These are phyloP conservation scores for Apiotrichum domesticum DNA, from an alignment of 1,284 basidiomycete genomes.

Conservation along the genomic window DNA sequence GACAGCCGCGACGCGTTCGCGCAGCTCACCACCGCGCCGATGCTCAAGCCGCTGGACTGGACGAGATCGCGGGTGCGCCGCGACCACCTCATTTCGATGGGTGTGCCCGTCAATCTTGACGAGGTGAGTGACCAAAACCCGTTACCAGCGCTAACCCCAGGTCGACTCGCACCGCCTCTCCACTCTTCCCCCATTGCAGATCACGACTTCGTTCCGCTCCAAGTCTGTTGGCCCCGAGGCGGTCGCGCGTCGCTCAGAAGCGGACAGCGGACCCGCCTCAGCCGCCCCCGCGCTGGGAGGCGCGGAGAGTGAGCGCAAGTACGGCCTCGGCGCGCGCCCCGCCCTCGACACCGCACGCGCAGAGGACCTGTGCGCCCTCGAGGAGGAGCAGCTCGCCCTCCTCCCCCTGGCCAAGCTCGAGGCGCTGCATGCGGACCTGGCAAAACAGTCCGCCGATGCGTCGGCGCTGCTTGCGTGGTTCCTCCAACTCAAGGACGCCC, in stretches of 20 bases:
- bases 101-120: constrained; percentile 87
- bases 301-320: constrained; percentile 43
- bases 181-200: constrained; percentile 68
- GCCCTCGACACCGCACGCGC: constrained; percentile 62
- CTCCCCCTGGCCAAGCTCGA: constrained; percentile 63
- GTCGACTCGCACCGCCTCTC: constrained; percentile 65
- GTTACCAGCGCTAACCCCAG: constrained; percentile 6
- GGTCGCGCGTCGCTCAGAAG: constrained; percentile 7
- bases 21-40: constrained; percentile 49
- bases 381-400: constrained; percentile 60
- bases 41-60: constrained; percentile 76
- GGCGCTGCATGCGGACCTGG: constrained; percentile 60
- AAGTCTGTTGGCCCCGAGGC: constrained; percentile 33
- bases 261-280: constrained; percentile 45
- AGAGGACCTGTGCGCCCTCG: constrained; percentile 60
- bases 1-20: constrained; percentile 69
- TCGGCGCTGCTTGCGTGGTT: constrained; percentile 70
- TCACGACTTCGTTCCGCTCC: constrained; percentile 58
- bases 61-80: constrained; percentile 77
- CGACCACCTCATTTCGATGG: constrained; percentile 80
- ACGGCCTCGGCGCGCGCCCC: constrained; percentile 66
- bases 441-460: constrained; percentile 62
- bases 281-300: constrained; percentile 54
- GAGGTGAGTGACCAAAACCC: constrained; percentile 54
- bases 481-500: constrained; percentile 71